Base-by-base conservation (phyloP, 192 early-diverging fungal genomes). In the Fimicolochytrium jonesii region DNA sequence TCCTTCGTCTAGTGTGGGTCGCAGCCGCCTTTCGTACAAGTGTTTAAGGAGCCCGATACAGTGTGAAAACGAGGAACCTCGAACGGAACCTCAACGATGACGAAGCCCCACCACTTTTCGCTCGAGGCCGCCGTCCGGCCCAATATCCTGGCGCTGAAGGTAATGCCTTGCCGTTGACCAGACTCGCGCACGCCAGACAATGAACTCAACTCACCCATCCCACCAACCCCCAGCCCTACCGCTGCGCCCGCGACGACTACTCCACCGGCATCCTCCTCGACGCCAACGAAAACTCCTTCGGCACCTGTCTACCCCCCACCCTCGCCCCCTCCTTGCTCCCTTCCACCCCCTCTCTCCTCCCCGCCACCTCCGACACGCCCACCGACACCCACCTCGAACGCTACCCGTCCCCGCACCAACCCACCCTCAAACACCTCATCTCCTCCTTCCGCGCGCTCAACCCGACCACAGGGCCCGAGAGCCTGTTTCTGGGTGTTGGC, bases 201-300 rank as follows among this genome's bases (percentile, higher is more conserved):
- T 60, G 18, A 2, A 29, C 44, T 50, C 59, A 55, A 15, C 3
- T 22, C 1, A 4, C 7, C 20, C 25, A 17, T 17, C 0, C 26
- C 39, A 29, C 4, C 36, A 49, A 41, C 7, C 42, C 54, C 7
- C 51, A 74, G 69, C 94, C 97, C 22, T 99, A 99, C 74, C 87
- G 95, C 67, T 97, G 95, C 72, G 97, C 97, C 32, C 88, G 97
- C 57, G 97, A 99, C 69, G 97, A 99, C 76, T 99, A 92, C 71
- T 87, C 79, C 49, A 69, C 73, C 6, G 97, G 97, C 25, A 89
- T 99, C 46, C 76, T 99, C 13, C 84, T 99, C n/a, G 95, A 99
- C 66, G 95, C 97, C 31, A 99, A 99, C 70, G 95, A 99, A 71
- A 99, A 99, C 80, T 84, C 91, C 53, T 92, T 88, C 69, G 97